Conservation (phyloP, 495 filamentous ascomycete genomes). For the Aspergillus olivimuriae region DNA sequence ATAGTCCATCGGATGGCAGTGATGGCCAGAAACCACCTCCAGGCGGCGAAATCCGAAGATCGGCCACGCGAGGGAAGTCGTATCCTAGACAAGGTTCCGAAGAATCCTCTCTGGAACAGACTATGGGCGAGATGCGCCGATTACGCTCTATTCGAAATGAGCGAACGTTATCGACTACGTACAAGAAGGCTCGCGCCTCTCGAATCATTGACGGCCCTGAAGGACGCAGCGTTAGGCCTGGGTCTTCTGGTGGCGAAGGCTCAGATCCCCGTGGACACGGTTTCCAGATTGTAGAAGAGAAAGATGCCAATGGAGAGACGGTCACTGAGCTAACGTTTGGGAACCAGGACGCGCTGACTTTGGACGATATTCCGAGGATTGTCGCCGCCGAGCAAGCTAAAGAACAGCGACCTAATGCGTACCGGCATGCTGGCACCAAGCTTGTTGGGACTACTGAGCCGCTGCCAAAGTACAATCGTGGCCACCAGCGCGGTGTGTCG, state of each 20-base stretch:
- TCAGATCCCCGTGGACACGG: constrained; percentile 49
- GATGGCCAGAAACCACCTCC: constrained; percentile 52
- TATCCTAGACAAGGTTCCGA: constrained; percentile 53
- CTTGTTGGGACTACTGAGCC: constrained; percentile 56
- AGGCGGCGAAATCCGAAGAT: constrained; percentile 42
- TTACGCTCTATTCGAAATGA: constrained; percentile 90
- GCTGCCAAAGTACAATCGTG: constrained; percentile 62
- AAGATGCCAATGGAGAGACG: constrained; percentile 65
- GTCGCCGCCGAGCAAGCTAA: constrained; percentile 92
- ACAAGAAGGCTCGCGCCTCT: constrained; percentile 83
- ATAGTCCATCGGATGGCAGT: constrained; percentile 58
- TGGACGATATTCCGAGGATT: constrained; percentile 97
- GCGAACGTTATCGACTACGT: constrained; percentile 83
- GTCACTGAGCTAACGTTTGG: constrained; percentile 74
- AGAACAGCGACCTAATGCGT: constrained; percentile 83
- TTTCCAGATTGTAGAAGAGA: constrained; percentile 84
- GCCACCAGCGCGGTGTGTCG: constrained; percentile 74
- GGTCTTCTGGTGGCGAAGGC: constrained; percentile 67
- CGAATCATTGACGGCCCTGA: constrained; percentile 90
- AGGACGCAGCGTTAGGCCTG: constrained; percentile 66
- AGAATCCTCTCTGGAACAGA: constrained; percentile 85
- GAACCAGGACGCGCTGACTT: constrained; percentile 81
- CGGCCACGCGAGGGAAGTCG: constrained; percentile 67
- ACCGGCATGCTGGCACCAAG: constrained; percentile 66
- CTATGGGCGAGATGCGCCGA: constrained; percentile 88